These are phyloP conservation scores for Tilletia walkeri DNA, from an alignment of 1,284 basidiomycete species.

Conservation along the genomic window DNA sequence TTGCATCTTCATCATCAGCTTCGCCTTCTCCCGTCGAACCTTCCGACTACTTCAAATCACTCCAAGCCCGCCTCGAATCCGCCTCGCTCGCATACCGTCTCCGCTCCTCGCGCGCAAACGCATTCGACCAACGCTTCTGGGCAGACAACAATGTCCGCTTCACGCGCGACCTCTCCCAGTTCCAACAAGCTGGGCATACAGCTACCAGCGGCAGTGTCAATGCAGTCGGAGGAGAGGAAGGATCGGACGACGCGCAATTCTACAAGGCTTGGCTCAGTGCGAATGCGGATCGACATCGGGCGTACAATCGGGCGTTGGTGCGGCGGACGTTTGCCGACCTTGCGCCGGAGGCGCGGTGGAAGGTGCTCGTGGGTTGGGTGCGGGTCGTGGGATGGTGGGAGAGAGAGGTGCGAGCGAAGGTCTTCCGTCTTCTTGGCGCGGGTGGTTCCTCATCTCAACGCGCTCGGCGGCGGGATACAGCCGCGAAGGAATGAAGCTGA, in stretches of 20 bases:
- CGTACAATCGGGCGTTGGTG: constrained; percentile 50
- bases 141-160: constrained; percentile 52
- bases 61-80: constrained; percentile 37
- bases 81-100: constrained; percentile 44
- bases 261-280: constrained; percentile 50
- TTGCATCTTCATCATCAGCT: neutral
- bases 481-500: no score
- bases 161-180: constrained; percentile 29
- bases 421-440: neutral
- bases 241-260: constrained; percentile 33
- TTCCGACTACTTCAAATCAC: constrained; percentile 35
- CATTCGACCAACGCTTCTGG: constrained; percentile 54
- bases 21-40: neutral
- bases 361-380: constrained; percentile 6
- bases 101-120: constrained; percentile 39
- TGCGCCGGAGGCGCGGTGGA: constrained; percentile 25
- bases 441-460: neutral
- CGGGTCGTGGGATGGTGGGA: constrained; percentile 14
- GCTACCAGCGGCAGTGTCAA: neutral
- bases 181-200: neutral
- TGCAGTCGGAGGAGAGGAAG: neutral
- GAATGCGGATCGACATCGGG: constrained; percentile 38
- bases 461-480: neutral
- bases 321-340: constrained; percentile 36
- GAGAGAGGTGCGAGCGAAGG: neutral